Evolutionary conservation across 1,284 basidiomycete genomes (phyloP).

Genomic region (Hemileia vastatrix): DNA sequence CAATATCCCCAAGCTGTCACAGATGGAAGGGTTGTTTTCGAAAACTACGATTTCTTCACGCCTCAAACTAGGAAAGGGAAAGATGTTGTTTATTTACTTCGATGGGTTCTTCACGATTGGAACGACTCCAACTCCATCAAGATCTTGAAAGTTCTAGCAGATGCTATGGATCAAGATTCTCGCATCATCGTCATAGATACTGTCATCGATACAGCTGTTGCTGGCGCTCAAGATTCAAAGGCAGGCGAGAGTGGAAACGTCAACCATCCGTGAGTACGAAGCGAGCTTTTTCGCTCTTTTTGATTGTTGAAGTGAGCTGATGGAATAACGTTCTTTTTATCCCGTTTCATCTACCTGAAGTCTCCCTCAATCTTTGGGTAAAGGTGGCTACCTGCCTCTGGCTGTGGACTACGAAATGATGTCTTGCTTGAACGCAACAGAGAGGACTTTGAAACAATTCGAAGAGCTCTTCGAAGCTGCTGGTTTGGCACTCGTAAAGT

Average conservation of each 20-base stretch:
- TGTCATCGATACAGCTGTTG: slow-evolving; percentile 26
- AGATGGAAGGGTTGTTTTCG: not conserved
- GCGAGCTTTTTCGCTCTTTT: too few species aligned
- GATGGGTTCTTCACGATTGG: slow-evolving; percentile 47
- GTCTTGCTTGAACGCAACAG: slow-evolving; percentile 11
- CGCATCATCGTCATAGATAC: slow-evolving; percentile 46
- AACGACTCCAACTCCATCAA: slow-evolving; percentile 30
- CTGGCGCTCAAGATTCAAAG: not conserved
- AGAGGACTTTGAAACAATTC: slow-evolving; percentile 20
- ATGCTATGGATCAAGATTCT: slow-evolving; percentile 35
- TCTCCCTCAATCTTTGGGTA: too few species aligned
- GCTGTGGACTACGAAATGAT: slow-evolving; percentile 16
- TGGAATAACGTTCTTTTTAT: not conserved
- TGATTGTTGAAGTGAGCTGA: too few species aligned
- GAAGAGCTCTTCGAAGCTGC: not conserved
- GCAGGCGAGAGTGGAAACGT: too few species aligned
- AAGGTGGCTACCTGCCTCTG: slow-evolving; percentile 22
- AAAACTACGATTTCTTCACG: slow-evolving; percentile 52
- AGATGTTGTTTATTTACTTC: slow-evolving; percentile 49
- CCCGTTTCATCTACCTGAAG: not conserved
- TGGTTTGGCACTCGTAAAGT: slow-evolving; percentile 12
- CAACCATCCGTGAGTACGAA: too few species aligned
- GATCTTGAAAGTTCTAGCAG: slow-evolving; percentile 40
- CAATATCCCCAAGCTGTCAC: not conserved
- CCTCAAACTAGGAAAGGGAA: slow-evolving; percentile 46